Conservation (phyloP, 352 stramenopile genomes). For the Globisporangium cylindrosporum region DNA sequence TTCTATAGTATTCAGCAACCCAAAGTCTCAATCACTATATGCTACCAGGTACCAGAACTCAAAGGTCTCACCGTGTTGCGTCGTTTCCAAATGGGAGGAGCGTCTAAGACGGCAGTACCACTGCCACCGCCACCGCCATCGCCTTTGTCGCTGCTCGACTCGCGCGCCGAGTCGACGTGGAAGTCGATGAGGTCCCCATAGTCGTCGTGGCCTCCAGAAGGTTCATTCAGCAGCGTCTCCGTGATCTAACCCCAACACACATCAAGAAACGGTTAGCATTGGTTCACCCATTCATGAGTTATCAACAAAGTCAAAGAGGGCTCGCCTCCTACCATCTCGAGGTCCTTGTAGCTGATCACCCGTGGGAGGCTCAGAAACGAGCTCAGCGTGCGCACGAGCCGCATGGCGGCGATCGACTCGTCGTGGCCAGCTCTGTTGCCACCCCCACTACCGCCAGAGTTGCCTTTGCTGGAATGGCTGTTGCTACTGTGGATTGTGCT, state of each 20-base stretch:
- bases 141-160: slow-evolving; percentile 20
- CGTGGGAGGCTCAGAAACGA: slow-evolving; percentile 65
- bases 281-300: not conserved
- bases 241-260: slow-evolving; percentile 44
- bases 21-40: no score
- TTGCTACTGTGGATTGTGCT: not conserved
- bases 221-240: slow-evolving; percentile 60
- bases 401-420: slow-evolving; percentile 39
- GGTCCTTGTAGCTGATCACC: slow-evolving; percentile 68
- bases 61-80: slow-evolving; percentile 30
- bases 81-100: slow-evolving; percentile 43
- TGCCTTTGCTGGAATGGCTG: slow-evolving; percentile 2
- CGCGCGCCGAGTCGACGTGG: slow-evolving; percentile 59
- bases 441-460: slow-evolving; percentile 5
- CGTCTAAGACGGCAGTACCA: slow-evolving; percentile 11
- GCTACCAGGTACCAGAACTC: not conserved
- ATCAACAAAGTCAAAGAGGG: no score
- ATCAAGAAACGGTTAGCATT: not conserved
- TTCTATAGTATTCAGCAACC: slow-evolving; percentile 20
- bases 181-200: slow-evolving; percentile 68
- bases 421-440: slow-evolving; percentile 12
- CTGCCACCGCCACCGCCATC: not conserved
- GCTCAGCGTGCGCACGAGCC: slow-evolving; percentile 57
- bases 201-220: slow-evolving; percentile 40
- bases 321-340: slow-evolving; percentile 41